A percentile compares a stretch with the other conserved stretches of the same genome.
Conservation (phyloP, 73 alveolate species). For the Paramecium pentaurelia region DNA sequence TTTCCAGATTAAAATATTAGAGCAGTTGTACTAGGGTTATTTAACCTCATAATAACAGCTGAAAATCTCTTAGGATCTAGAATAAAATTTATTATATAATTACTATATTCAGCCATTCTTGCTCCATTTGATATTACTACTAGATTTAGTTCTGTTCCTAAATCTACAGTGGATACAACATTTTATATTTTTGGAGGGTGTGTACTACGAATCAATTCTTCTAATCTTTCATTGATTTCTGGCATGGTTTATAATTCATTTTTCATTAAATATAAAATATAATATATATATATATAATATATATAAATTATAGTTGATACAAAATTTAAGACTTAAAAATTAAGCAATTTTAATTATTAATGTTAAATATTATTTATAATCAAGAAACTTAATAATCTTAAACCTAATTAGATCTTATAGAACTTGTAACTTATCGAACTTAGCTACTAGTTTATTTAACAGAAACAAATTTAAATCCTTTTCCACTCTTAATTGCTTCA, state of each 20-base stretch:
- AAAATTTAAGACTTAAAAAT: background rate
- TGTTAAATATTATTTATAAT: background rate
- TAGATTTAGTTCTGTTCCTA: constrained; percentile 84
- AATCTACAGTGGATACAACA: constrained; percentile 90
- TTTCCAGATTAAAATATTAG: constrained; percentile 94
- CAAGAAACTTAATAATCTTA: background rate
- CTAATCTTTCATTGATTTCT: background rate
- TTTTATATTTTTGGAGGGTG: constrained; percentile 75
- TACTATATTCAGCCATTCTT: constrained; percentile 92
- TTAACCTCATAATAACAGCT: constrained; percentile 97
- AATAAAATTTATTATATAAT: background rate
- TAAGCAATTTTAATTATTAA: background rate
- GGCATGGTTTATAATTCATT: background rate
- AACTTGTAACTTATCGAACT: background rate
- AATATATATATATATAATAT: background rate
- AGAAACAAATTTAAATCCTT: constrained; percentile 6
- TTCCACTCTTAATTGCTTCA: constrained; percentile 6
- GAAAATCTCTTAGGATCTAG: constrained; percentile 95
- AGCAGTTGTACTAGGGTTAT: constrained; percentile 98
- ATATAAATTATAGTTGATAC: background rate
- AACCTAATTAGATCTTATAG: background rate
- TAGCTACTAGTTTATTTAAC: background rate
- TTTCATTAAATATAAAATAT: background rate
- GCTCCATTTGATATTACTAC: constrained; percentile 87
- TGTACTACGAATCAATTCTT: background rate